Evolutionary conservation across 306 rosid species (phyloP), one percentile per base, ranked within the genome.

Genomic region (Prunus mume): DNA sequence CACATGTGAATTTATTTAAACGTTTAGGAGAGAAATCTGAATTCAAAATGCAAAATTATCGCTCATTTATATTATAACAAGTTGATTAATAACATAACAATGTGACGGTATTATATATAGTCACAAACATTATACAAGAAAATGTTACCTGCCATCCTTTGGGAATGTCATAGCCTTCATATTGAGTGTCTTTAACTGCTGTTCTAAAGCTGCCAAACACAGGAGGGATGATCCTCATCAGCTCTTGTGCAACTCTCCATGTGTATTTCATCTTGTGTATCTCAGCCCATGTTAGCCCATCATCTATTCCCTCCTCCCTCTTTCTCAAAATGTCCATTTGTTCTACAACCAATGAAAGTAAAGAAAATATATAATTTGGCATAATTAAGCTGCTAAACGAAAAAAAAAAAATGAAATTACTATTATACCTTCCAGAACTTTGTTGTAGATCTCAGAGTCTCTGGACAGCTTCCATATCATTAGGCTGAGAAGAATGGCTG

Each of bases 181-280:
- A 83, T 69, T 74, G 76, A 38, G 75, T 83, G 80, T 83, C 86
- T 81, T 85, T 79, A 60, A 83, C 76, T 73, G 83, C 74, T 83
- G 75, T 85, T 34, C 89, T 81, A 56, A 85, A 88, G 38, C 67
- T 62, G 4, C 89, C 89, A 76, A 87, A 83, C 49, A 83, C 78
- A 68, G 81, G 86, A 66, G 91, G 87, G 55, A 83, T 74, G 76
- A 83, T 62, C 68, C 87, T 83, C 89, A 85, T 85, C 81, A 85
- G 18, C 72, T 85, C 91, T 24, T 78, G 82, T 30, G 91, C 86
- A 76, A 88, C 87, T 77, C 85, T 77, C 89, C 89, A 85, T 56
- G 91, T 85, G 72, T 88, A 88, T 71, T 88, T 85, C 91, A 88
- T 88, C 68, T 83, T 76, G 76, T 83, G 85, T 71, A 83, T 71